Conservation (phyloP, 495 filamentous ascomycete genomes). For the Podospora tetraspora region DNA sequence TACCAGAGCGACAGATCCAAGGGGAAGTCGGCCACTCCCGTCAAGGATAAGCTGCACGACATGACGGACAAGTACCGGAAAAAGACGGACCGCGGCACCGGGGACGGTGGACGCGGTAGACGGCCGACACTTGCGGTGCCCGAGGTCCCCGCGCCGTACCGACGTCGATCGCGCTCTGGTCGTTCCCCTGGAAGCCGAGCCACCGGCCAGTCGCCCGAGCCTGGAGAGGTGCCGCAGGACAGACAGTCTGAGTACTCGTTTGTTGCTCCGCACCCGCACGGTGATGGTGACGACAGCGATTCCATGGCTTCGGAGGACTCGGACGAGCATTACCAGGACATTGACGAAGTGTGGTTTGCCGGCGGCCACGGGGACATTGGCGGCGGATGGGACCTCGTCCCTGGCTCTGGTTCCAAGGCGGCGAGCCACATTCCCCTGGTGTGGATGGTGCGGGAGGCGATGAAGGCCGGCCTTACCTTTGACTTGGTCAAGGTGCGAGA, state of each 20-base stretch:
- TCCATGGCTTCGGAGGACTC: conserved; percentile 40
- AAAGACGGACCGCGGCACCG: background rate
- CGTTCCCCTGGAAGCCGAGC: conserved; percentile 12
- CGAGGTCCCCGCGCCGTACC: conserved; percentile 36
- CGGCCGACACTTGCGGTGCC: conserved; percentile 15
- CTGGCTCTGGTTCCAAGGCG: conserved; percentile 50
- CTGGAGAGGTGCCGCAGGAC: conserved; percentile 18
- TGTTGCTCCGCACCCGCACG: conserved; percentile 23
- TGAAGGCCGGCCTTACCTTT: conserved; percentile 65
- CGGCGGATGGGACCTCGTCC: conserved; percentile 67
- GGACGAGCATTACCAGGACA: conserved; percentile 61
- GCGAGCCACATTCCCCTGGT: conserved; percentile 71
- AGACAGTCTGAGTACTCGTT: conserved; percentile 23
- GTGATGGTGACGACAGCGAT: conserved; percentile 27
- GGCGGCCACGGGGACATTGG: conserved; percentile 81
- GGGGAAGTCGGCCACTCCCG: conserved; percentile 26
- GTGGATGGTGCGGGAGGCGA: conserved; percentile 81
- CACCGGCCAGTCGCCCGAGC: conserved; percentile 8
- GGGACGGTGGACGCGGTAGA: conserved; percentile 17
- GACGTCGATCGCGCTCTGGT: conserved; percentile 39
- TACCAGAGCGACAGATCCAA: conserved; percentile 48
- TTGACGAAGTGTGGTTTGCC: conserved; percentile 80
- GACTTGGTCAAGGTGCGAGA: conserved; percentile 62
- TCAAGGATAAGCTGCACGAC: conserved; percentile 39
- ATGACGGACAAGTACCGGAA: conserved; percentile 38